Base-by-base conservation (phyloP, 177 flowering plant genomes). In the Vitis hybrid region DNA sequence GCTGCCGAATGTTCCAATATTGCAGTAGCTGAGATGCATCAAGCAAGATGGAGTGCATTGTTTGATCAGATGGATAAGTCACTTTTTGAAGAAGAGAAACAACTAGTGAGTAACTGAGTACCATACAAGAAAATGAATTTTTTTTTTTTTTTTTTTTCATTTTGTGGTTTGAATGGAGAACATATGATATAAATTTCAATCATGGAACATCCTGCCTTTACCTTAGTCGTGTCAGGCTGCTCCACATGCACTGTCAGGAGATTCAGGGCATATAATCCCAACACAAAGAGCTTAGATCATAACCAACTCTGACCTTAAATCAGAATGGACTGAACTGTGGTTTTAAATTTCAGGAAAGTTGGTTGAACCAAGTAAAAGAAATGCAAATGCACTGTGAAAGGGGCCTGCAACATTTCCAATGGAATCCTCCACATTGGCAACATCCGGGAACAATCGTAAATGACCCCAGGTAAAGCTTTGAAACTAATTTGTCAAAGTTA, bases 51-150 rank as follows among this genome's bases (percentile, higher is more conserved):
- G 97, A 81, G 56, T 51, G 49, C 72, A 7, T 73, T 92, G 74
- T 96, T 96, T 74, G 82, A 70, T 80, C 92, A 89, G 78, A 91
- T 92, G 97, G 92, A 89, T 50, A 83, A 75, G 57, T 65, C 88
- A 32, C 97, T 96, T 50, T 54, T 76, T 50, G 97, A 92, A 72
- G 99, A 96, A 82, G 95, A 87, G 78, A 82, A 73, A 73, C 84
- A 87, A 67, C 80, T 96, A 56, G 99, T 39, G 45, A 39, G 45
- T 39, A 26, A 26, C 30, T 93, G 68, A 83, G 97, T 84, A 52
- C 60, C 8, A 21, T 15, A 39, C 6, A 14, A 64, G 19, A 58
- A 6, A 2, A 26, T 26, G 30, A 3, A n/a, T 3, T 26, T 26
- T 21, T n/a, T 14, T 65, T 51, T 14, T 57, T n/a, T 17, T 67